Evolutionary conservation across 2,329 filamentous ascomycete species (phyloP).

Genomic region (Trichothecium sympodiale): DNA sequence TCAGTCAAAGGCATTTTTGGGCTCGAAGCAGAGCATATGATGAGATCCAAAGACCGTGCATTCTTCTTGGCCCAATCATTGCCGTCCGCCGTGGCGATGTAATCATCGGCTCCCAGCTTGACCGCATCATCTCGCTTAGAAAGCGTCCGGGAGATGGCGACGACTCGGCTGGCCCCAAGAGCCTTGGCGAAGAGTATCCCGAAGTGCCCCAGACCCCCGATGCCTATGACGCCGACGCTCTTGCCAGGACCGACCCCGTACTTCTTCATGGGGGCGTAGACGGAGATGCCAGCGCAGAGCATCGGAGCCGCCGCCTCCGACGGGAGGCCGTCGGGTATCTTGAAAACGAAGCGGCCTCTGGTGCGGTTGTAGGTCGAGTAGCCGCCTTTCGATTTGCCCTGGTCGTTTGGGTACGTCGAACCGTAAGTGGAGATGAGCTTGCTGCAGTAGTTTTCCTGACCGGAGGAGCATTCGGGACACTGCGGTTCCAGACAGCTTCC

Average conservation of each 20-base stretch:
- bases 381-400: conserved; percentile 23
- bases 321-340: conserved; percentile 30
- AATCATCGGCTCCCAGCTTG: conserved; percentile 45
- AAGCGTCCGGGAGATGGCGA: conserved; percentile 44
- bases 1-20: conserved; percentile 45
- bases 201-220: conserved; percentile 61
- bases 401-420: conserved; percentile 12
- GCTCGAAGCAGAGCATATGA: conserved; percentile 44
- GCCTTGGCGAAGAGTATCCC: conserved; percentile 59
- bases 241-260: conserved; percentile 57
- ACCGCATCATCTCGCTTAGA: conserved; percentile 44
- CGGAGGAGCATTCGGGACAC: conserved; percentile 28
- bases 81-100: conserved; percentile 33
- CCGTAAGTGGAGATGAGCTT: conserved; percentile 40
- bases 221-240: conserved; percentile 53
- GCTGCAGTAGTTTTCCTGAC: conserved; percentile 29
- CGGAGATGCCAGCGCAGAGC: conserved; percentile 60
- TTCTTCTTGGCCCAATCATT: conserved; percentile 43
- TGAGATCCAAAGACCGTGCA: conserved; percentile 40
- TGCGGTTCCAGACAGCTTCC: conserved; percentile 35
- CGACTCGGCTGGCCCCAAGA: conserved; percentile 49
- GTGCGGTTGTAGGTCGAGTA: conserved; percentile 22
- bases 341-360: conserved; percentile 35
- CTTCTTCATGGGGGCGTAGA: conserved; percentile 50
- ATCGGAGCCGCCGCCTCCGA: conserved; percentile 44